These are phyloP conservation scores for Selenicereus undatus DNA, from an alignment of 148 eudicot species.

Conservation along the genomic window DNA sequence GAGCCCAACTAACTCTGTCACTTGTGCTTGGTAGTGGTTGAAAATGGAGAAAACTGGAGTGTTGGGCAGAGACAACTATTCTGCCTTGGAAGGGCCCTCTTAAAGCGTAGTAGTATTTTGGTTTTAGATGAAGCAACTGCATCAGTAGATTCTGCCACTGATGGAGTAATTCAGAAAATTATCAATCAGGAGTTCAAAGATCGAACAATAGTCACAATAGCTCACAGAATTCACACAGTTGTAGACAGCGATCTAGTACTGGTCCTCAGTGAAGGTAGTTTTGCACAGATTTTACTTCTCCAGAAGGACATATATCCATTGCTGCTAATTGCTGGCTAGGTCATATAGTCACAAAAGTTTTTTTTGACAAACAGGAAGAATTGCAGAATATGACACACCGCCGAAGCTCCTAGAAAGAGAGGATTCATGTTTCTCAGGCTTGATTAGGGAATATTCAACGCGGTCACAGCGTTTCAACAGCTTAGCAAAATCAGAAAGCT, in stretches of 20 bases:
- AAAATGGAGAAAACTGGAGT: conserved; percentile 98
- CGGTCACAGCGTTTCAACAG: conserved; percentile 63
- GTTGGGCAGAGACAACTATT: conserved; percentile 93
- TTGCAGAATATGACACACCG: conserved; percentile 88
- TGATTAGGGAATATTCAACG: conserved; percentile 81
- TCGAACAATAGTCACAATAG: conserved; percentile 87
- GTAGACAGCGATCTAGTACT: conserved; percentile 90
- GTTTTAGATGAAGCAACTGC: conserved; percentile 98
- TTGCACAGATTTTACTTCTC: background rate
- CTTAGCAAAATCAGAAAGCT: conserved; percentile 27
- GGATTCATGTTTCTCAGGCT: conserved; percentile 82
- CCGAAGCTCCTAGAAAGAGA: conserved; percentile 78
- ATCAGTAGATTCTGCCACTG: conserved; percentile 95
- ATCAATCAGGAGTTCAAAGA: conserved; percentile 76
- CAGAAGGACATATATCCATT: background rate
- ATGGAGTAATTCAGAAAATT: conserved; percentile 71
- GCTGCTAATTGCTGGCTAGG: background rate
- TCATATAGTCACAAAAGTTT: background rate
- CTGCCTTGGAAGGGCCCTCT: conserved; percentile 89
- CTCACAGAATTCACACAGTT: conserved; percentile 96
- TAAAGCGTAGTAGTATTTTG: conserved; percentile 75
- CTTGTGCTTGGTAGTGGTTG: conserved; percentile 55
- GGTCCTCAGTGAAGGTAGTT: conserved; percentile 87
- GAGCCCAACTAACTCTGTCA: conserved; percentile 15
- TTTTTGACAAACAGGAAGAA: conserved; percentile 57